These are phyloP conservation scores for Tetrapisispora arboricola DNA, from an alignment of 805 yeast genomes.

Conservation along the genomic window DNA sequence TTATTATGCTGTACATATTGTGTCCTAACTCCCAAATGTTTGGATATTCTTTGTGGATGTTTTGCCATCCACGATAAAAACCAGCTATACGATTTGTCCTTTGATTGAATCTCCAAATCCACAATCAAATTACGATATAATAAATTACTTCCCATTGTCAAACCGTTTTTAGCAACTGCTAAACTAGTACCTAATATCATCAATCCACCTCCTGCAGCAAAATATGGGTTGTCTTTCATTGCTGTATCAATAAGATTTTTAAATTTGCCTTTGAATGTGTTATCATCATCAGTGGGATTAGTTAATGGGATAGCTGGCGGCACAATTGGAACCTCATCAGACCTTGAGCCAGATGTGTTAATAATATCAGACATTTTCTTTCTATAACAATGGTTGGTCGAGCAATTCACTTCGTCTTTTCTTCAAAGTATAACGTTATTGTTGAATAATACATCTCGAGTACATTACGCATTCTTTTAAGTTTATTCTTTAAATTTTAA, in stretches of 20 bases:
- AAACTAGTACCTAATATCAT: constrained; percentile 90
- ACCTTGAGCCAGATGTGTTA: background rate
- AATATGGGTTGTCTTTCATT: constrained; percentile 74
- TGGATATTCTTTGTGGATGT: constrained; percentile 59
- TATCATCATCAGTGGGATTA: constrained; percentile 6
- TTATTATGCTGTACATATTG: constrained; percentile 80
- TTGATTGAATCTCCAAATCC: constrained; percentile 86
- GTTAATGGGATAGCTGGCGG: background rate
- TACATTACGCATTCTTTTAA: too few relatives aligned
- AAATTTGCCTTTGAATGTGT: constrained; percentile 25
- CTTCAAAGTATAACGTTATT: too few relatives aligned
- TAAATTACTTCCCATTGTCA: constrained; percentile 52
- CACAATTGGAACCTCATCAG: background rate
- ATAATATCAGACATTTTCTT: background rate
- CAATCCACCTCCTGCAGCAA: constrained; percentile 96
- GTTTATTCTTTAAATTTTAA: too few relatives aligned
- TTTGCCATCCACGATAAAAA: constrained; percentile 93
- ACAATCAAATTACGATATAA: constrained; percentile 76
- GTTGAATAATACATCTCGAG: too few relatives aligned
- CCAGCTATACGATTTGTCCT: constrained; percentile 91
- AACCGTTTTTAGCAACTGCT: constrained; percentile 65
- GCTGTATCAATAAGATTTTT: constrained; percentile 39
- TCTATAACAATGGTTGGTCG: background rate
- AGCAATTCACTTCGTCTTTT: too few relatives aligned
- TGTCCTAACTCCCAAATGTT: constrained; percentile 88